Evolutionary conservation across 306 rosid genomes (phyloP).

Genomic region (Crotalaria pallida): DNA sequence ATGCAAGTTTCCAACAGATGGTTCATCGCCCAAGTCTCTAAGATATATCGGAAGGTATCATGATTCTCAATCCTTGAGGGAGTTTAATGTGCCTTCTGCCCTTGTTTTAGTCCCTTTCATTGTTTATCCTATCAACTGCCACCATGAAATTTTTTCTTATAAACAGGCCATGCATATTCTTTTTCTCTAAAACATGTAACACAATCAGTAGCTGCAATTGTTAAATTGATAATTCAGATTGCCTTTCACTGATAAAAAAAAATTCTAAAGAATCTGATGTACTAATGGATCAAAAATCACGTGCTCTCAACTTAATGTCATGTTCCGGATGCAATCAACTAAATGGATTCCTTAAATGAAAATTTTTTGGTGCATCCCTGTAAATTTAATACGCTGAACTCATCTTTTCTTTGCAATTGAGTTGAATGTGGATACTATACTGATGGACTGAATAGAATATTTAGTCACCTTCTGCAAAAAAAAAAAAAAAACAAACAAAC

Average conservation of each 20-base stretch:
- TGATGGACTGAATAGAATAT: not conserved
- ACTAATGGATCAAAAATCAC: not conserved
- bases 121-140: not conserved
- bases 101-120: not conserved
- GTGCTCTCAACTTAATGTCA: not conserved
- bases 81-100: not conserved
- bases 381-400: not conserved
- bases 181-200: not conserved
- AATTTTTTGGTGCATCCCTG: not conserved
- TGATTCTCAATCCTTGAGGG: not conserved
- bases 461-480: not conserved
- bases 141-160: not conserved
- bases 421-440: not conserved
- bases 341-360: not conserved
- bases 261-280: not conserved
- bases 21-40: constrained; percentile 67
- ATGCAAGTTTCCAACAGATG: constrained; percentile 76
- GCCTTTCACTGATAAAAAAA: not conserved
- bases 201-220: not conserved
- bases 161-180: not conserved
- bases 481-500: too few relatives aligned
- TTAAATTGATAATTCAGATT: not conserved
- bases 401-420: not conserved
- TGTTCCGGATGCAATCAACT: not conserved
- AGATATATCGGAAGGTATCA: constrained; percentile 77